Evolutionary conservation across 306 rosid species (phyloP), one percentile per base, ranked within the genome.

Genomic region (Rosa multiflora): DNA sequence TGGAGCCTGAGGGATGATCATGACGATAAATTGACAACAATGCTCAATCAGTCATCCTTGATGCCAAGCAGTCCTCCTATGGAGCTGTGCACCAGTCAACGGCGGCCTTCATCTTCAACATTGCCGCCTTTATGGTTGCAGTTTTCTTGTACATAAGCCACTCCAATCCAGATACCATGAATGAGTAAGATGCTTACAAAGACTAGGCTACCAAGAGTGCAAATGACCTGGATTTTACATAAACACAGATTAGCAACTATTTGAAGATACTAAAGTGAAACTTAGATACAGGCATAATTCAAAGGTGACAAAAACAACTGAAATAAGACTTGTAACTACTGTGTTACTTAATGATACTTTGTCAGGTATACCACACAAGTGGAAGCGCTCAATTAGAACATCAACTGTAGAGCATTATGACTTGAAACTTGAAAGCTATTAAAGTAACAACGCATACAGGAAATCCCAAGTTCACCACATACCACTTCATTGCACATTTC

Each of bases 91-190:
- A 42, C 90, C 85, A 44, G 79, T 78, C 97, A 94, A 92, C 5
- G 80, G 47, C 32, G 82, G 78, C 14, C 81, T 23, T 88, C 90
- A n/a, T 84, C 85, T 67, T 87, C 89, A 35, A 85, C 67, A 48
- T 76, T 82, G 49, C 80, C 72, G 15, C 76, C 2, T 73, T 81
- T 84, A 23, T 18, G 85, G 81, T 64, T 83, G 74, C 83, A 85
- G 74, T 56, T 87, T 72, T 83, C 90, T 83, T 92, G 97, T 62
- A 89, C 73, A 79, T 87, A 88, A 49, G 79, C 71, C 43, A 88
- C 70, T 47, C 95, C 93, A 15, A 86, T 86, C 97, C 93, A 92
- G 70, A 90, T 81, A 56, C 96, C 97, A 6, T 92, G 90, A 72
- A 92, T 89, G 70, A 88, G 88, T 61, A 92, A 85, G 82, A 92